Evolutionary conservation across 306 rosid species (phyloP), one percentile per base, ranked within the genome.

Genomic region (Acmispon strigosus): DNA sequence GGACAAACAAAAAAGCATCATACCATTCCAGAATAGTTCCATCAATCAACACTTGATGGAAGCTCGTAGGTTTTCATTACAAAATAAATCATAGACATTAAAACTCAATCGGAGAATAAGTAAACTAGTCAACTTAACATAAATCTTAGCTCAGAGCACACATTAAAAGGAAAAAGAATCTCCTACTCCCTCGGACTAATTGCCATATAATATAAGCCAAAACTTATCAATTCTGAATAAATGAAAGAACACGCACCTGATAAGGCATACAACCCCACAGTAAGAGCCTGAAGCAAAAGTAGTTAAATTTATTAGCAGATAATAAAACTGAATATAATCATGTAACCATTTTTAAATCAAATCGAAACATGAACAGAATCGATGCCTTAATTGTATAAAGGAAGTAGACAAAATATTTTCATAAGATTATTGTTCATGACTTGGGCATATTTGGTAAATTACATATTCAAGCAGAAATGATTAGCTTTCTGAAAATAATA

Each of bases 241-340:
- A 16, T 43, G 64, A 74, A 68, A 81, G 70, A 73, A 71, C 47
- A 27, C 29, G 39, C 39, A 72, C 98, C 98, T 78, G 77, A 44
- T 56, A 87, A 53, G 51, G 84, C 98, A 82, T 89, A 94, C 8
- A 69, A 27, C 50, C 88, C 96, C 0, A 69, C 92, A 55, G 69
- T 19, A 72, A 87, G 83, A 75, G 72, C 97, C 97, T 94, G 97
- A 80, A 82, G 52, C 62, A 78, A 85, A 45, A 70, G 59, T 52
- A 59, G 41, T 73, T 24, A 41, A 62, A 61, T 32, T 62, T 8
- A 52, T 68, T 73, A 87, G 83, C 52, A 58, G 69, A 62, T 61
- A 50, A 56, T 66, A 67, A 63, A 71, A 58, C 19, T 2, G 34
- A 73, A 81, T 61, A 51, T 16, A 47, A 65, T 17, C 75, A 42